A percentile compares a stretch with the other conserved stretches of the same genome.
phyloP scores from a whole-genome alignment of 768 basidiomycete genomes.

The Lactifluus echinatus region DNA sequence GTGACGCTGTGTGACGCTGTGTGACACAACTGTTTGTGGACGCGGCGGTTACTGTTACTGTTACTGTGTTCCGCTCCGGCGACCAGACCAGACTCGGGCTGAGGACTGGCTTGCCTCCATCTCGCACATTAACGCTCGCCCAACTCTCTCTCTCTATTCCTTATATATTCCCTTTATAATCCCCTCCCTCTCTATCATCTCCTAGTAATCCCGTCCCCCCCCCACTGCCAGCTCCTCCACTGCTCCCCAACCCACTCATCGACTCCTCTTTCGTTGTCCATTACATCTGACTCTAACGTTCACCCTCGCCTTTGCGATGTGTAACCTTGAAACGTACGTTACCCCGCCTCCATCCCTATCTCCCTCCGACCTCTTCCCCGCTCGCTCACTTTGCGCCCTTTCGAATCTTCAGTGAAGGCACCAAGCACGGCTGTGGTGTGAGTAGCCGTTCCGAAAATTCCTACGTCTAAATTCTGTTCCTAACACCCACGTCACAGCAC shows the following conservation, averaged over 20 bases:
- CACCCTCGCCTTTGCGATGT: slow-evolving; percentile 25
- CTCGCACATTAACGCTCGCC: not conserved
- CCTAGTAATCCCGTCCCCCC: slow-evolving; percentile 11
- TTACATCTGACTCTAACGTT: too few relatives aligned
- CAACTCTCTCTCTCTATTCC: slow-evolving; percentile 16
- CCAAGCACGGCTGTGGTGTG: slow-evolving; percentile 63
- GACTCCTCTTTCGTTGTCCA: not conserved
- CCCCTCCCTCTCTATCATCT: slow-evolving; percentile 15
- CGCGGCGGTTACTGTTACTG: too few relatives aligned
- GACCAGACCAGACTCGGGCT: not conserved
- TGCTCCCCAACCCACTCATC: not conserved
- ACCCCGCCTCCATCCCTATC: slow-evolving; percentile 5
- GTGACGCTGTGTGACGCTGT: too few relatives aligned
- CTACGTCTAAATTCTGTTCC: slow-evolving; percentile 22
- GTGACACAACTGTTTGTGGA: too few relatives aligned
- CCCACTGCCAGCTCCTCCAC: slow-evolving; percentile 3
- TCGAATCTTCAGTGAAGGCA: slow-evolving; percentile 51
- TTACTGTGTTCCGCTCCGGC: not conserved
- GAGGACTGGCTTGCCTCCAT: not conserved
- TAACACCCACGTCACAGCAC: slow-evolving; percentile 36
- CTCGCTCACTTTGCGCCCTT: slow-evolving; percentile 20
- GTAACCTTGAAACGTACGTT: slow-evolving; percentile 34
- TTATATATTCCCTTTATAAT: slow-evolving; percentile 15
- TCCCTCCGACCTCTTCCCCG: not conserved
- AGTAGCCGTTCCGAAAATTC: slow-evolving; percentile 19